Evolutionary conservation across 176 grass and related monocot genomes (phyloP).

Genomic region (Avena atlantica): DNA sequence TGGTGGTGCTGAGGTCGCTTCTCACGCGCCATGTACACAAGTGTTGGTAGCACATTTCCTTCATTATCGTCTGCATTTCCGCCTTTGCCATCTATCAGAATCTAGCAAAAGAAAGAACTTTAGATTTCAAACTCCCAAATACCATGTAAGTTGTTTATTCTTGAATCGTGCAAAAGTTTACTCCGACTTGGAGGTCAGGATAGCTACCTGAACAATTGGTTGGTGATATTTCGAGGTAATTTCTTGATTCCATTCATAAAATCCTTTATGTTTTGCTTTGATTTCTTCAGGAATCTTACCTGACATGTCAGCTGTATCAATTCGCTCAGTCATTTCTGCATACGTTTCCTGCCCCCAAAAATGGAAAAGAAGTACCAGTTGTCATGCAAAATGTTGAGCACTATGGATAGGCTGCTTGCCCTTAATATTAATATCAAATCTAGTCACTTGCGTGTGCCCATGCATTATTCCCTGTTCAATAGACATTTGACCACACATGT

Average conservation of each 20-base stretch:
- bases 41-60: conserved; percentile 57
- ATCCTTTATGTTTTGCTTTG: conserved; percentile 62
- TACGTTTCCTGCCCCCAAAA: conserved; percentile 52
- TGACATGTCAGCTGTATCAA: conserved; percentile 48
- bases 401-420: too few relatives aligned
- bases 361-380: background rate
- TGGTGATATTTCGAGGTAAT: conserved; percentile 57
- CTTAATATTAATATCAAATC: background rate
- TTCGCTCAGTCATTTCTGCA: conserved; percentile 58
- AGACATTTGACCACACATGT: background rate
- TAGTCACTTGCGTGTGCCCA: background rate
- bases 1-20: conserved; percentile 73
- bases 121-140: background rate
- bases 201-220: conserved; percentile 70
- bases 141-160: background rate
- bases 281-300: conserved; percentile 61
- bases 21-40: conserved; percentile 90
- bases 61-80: conserved; percentile 43
- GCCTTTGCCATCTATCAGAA: conserved; percentile 66
- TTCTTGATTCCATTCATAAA: conserved; percentile 59
- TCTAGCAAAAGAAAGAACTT: conserved; percentile 46
- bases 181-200: background rate
- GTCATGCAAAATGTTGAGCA: background rate
- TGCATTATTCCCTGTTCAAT: background rate
- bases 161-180: background rate